These are phyloP conservation scores for Tuber indicum DNA, from an alignment of 495 filamentous ascomycete genomes.

Conservation along the genomic window DNA sequence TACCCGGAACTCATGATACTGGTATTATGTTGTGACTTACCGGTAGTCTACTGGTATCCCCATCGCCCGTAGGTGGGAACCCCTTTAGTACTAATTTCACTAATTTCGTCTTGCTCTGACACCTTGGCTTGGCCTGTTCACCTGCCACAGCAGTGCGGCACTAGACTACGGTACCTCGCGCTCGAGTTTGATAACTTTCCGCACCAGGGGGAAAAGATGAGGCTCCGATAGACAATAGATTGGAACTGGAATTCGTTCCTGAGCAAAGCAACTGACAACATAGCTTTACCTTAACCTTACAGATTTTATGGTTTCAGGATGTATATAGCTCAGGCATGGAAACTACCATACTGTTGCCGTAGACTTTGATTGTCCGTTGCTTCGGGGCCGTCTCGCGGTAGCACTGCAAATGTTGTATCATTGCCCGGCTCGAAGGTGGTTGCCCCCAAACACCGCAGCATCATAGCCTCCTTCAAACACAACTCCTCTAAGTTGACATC, in stretches of 20 bases:
- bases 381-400: neutral
- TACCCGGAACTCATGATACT: neutral
- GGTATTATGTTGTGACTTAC: too few species aligned
- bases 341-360: neutral
- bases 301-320: neutral
- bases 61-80: neutral
- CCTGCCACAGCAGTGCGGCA: too few species aligned
- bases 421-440: neutral
- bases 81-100: too few species aligned
- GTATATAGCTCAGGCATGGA: neutral
- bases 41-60: neutral
- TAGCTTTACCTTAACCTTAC: neutral
- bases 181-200: too few species aligned
- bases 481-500: slow-evolving; percentile 3
- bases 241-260: neutral
- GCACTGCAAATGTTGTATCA: neutral
- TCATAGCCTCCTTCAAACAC: neutral
- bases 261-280: neutral
- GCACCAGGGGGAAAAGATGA: neutral
- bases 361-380: neutral
- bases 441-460: neutral
- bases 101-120: too few species aligned
- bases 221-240: neutral
- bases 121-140: too few species aligned
- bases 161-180: too few species aligned